Percentiles rank a stretch among this genome's conserved stretches.
phyloP scores from a whole-genome alignment of 73 alveolate species.

The Paramecium bursaria region DNA sequence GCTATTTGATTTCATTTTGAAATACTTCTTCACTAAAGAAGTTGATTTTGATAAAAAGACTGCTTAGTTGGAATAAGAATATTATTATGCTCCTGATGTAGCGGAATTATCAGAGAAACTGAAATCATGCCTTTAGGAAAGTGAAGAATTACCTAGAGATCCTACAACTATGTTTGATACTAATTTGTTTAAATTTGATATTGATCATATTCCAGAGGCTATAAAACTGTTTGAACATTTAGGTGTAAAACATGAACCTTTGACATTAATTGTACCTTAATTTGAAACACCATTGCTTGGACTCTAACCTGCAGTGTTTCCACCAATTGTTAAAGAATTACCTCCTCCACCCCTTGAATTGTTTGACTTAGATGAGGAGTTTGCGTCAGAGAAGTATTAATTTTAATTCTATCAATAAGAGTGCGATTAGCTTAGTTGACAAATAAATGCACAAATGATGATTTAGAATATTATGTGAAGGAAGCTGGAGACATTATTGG shows the following conservation, averaged over 20 bases:
- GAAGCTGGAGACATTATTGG: conserved; percentile 95
- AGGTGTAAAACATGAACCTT: conserved; percentile 91
- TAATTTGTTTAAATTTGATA: conserved; percentile 89
- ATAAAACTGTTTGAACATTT: conserved; percentile 80
- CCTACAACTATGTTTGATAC: conserved; percentile 86
- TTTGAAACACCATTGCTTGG: conserved; percentile 99
- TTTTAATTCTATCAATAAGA: conserved; percentile 41
- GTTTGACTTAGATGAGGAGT: conserved; percentile 97
- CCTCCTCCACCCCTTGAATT: conserved; percentile 97
- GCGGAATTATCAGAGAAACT: conserved; percentile 94
- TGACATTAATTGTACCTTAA: conserved; percentile 97
- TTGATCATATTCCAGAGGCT: conserved; percentile 91
- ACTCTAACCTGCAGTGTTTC: conserved; percentile 95
- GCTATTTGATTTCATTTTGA: conserved; percentile 84
- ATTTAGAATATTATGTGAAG: conserved; percentile 90
- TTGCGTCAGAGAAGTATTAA: conserved; percentile 93
- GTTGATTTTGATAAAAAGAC: conserved; percentile 76
- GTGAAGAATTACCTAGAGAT: conserved; percentile 92
- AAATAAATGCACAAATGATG: conserved; percentile 93
- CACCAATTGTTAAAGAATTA: conserved; percentile 96
- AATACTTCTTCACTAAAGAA: conserved; percentile 84
- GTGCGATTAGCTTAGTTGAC: conserved; percentile 92
- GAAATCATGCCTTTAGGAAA: conserved; percentile 91
- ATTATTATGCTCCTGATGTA: conserved; percentile 96
- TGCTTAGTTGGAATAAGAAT: conserved; percentile 85